Evolutionary conservation across 140 eudicot genomes (phyloP), one percentile per base, ranked within the genome.

Genomic region (Flaveria floridana): DNA sequence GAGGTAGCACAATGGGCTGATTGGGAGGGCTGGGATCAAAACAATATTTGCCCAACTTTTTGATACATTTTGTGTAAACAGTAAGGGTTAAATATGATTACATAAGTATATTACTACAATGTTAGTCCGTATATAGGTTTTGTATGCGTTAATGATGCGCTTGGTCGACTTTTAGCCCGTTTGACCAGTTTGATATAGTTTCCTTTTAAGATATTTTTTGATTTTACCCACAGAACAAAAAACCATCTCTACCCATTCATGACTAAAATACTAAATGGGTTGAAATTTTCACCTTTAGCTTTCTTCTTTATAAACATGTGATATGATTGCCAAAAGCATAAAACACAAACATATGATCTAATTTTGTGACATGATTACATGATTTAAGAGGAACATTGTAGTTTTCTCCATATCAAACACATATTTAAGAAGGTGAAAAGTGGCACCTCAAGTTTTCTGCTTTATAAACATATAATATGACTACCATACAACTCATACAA

Each of bases 401-500:
- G 3, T 44, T 9, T 34, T 34, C 41, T 6, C 41, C 41, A 34
- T 5, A 34, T 34, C 41, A 34, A 34, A 34, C 41, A 34, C 41
- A 34, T 34, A 44, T 9, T 44, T 44, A 44, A 44, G 48, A 3
- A 10, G 59, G 64, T 53, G 11, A 0, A 52, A 26, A 52, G 53
- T 37, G 50, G 18, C 18, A 3, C 41, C 61, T 57, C 14, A 19
- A 57, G 30, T 20, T 34, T 9, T 59, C 65, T 23, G 16, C n/a
- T 10, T 51, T 53, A 44, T 16, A 4, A 62, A 44, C 62, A 56
- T 59, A 20, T 19, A 13, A 19, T 48, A 12, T 53, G 58, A 23
- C 12, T 26, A 51, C 15, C 20, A 46, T 37, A 19, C 23, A 65
- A 30, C 20, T 75, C 47, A 19, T 70, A 79, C 53, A 20, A 71